phyloP scores from a whole-genome alignment of 345 rosid genomes.

The Arabidopsis thaliana region TAIR10.1 NC_003076.8:20825001-20825500 shows the following conservation, averaged over 20 bases:
- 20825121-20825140: conserved; percentile 52
- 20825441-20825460: conserved; percentile 50
- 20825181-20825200: conserved; percentile 73
- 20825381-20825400: conserved; percentile 67
- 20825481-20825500: neutral
- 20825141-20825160: conserved; percentile 91
- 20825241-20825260: conserved; percentile 75
- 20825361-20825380: conserved; percentile 30
- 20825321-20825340: conserved; percentile 1
- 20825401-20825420: conserved; percentile 61
- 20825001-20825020: conserved; percentile 79
- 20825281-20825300: conserved; percentile 81
- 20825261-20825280: conserved; percentile 79
- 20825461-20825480: neutral
- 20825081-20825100: conserved; percentile 2
- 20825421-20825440: conserved; percentile 66
- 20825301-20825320: conserved; percentile 52
- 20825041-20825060: conserved; percentile 59
- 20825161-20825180: conserved; percentile 78
- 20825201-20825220: conserved; percentile 72
- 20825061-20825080: conserved; percentile 4
- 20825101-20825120: conserved; percentile 42
- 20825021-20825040: conserved; percentile 57
- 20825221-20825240: conserved; percentile 84
- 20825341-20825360: conserved; percentile 31